A percentile compares a stretch with the other conserved stretches of the same genome.
Conservation (phyloP, 768 basidiomycete genomes). For the Scleroderma citrinum region DNA sequence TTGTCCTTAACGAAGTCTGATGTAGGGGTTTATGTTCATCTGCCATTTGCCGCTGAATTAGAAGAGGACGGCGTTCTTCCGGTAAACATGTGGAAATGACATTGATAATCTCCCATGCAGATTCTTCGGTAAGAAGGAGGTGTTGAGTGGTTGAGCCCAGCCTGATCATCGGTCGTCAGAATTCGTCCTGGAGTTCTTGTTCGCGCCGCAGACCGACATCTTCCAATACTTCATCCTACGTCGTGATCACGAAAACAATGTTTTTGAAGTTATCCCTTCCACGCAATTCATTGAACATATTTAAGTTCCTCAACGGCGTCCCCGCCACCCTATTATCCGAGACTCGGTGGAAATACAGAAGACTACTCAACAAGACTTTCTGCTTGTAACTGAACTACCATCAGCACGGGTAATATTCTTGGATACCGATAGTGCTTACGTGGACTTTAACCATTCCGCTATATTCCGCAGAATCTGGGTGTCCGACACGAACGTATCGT, state of each 20-base stretch:
- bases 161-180: conserved; percentile 25
- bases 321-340: no score
- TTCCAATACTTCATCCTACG: conserved; percentile 24
- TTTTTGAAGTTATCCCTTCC: conserved; percentile 22
- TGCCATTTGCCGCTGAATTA: background rate
- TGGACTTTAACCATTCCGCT: conserved; percentile 20
- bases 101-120: conserved; percentile 26
- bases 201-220: conserved; percentile 22
- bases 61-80: background rate
- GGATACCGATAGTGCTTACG: conserved; percentile 12
- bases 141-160: conserved; percentile 22
- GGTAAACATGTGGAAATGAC: background rate
- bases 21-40: background rate
- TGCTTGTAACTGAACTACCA: conserved; percentile 18
- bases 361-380: conserved; percentile 21
- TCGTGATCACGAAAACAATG: conserved; percentile 30
- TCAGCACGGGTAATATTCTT: background rate
- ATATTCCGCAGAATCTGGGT: conserved; percentile 21
- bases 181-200: conserved; percentile 19
- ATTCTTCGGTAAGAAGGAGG: conserved; percentile 13
- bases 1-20: no score
- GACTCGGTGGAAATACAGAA: conserved; percentile 31
- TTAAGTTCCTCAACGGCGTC: no score
- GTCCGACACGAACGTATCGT: conserved; percentile 20
- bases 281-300: conserved; percentile 20